phyloP scores from a whole-genome alignment of 192 early-diverging fungal genomes.

The Obelidium mucronatum region DNA sequence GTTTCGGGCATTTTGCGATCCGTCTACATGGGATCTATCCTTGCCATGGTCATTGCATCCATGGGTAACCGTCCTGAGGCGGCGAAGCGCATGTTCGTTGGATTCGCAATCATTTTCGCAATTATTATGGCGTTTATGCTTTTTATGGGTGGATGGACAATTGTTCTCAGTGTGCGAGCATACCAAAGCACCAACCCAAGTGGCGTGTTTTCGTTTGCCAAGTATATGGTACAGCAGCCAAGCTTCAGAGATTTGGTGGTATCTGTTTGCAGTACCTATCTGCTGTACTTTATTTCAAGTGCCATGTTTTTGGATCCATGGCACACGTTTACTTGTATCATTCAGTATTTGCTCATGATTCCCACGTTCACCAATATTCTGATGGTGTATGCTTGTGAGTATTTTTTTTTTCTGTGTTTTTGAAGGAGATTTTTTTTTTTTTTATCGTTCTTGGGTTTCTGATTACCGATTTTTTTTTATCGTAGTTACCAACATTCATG shows the following conservation, averaged over 20 bases:
- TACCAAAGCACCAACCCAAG: constrained; percentile 9
- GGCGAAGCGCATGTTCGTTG: constrained; percentile 77
- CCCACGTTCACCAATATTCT: constrained; percentile 92
- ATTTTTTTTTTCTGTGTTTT: constrained; percentile 45
- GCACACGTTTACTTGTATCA: constrained; percentile 54
- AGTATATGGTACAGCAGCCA: constrained; percentile 46
- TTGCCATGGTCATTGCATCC: constrained; percentile 86
- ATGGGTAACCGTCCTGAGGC: constrained; percentile 97
- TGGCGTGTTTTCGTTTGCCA: constrained; percentile 11
- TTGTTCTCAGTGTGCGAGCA: too few relatives aligned
- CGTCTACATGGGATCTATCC: constrained; percentile 80
- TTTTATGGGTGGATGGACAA: constrained; percentile 73
- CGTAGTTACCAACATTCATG: constrained; percentile 61
- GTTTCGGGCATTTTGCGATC: constrained; percentile 73
- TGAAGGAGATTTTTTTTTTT: too few relatives aligned
- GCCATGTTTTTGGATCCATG: constrained; percentile 56
- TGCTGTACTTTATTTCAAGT: constrained; percentile 51
- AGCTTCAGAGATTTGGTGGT: constrained; percentile 53
- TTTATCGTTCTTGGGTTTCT: constrained; percentile 31
- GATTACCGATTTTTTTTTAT: constrained; percentile 24
- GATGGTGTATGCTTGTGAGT: constrained; percentile 85
- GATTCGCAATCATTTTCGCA: constrained; percentile 84
- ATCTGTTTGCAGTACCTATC: constrained; percentile 50
- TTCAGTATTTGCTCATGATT: constrained; percentile 84
- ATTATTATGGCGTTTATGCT: constrained; percentile 87